Evolutionary conservation across 805 yeast species (phyloP), one percentile per base, ranked within the genome.

Genomic region (Myxozyma melibiosi): DNA sequence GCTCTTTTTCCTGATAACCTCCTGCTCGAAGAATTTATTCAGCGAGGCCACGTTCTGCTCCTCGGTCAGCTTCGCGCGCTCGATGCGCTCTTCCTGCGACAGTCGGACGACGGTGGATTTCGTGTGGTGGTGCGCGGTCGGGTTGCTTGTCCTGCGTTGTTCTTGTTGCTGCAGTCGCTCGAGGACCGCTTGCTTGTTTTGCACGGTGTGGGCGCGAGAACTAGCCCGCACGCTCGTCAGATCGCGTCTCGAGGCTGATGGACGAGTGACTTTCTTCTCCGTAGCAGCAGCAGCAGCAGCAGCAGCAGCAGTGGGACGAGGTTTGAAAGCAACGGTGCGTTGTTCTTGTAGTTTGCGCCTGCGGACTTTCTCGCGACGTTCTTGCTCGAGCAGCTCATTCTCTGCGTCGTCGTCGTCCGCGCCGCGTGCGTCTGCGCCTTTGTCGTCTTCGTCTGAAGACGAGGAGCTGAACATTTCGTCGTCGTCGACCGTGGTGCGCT

Each of bases 1-100:
- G 52, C 80, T 80, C 69, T 85, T 84, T 69, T 89, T 90, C 66
- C 89, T 85, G 45, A 83, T 84, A 40, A 86, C 75, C 69, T 94
- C 99, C 68, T 88, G 92, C 66, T 91, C 95, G 65, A 85, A 82
- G 68, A 88, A 94, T 66, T 80, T 77, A 61, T 86, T 83, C 63
- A 94, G 75, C 2, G 97, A 86, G 27, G 82, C 75, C 1, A 83
- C 74, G 70, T 94, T 94, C 42, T 80, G 79, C 68, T 80, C 78
- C 71, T 94, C 99, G 0, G 97, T 94, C 65, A 85, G 86, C 44
- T 84, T 75, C 0, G 99, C 98, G 69, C 90, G 94, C n/a, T 80
- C 85, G 43, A 87, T 71, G 39, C 85, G 75, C 67, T 87, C 89
- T 57, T 82, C 90, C 65, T 86, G 86, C 0, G 94, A 86, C 67